Percentiles rank a stretch among this genome's conserved stretches.
These are phyloP conservation scores for Fusarium concolor DNA, from an alignment of 2,329 filamentous ascomycete genomes.

Conservation along the genomic window DNA sequence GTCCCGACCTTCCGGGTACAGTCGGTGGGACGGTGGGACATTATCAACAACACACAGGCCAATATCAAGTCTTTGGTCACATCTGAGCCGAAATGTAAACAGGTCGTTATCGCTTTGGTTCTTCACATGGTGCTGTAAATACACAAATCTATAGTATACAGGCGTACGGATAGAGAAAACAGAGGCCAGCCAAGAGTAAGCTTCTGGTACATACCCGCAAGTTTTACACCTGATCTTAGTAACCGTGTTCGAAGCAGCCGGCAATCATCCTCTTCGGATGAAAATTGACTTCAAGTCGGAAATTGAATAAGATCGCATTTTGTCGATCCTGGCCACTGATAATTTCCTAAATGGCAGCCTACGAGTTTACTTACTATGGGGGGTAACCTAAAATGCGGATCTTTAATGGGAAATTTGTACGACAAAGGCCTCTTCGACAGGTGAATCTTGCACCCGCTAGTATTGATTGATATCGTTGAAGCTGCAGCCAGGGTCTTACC, in stretches of 20 bases:
- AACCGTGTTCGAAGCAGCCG: no score
- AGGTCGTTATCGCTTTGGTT: not conserved
- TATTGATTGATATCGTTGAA: not conserved
- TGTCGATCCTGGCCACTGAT: no score
- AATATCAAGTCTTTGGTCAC: conserved; percentile 1
- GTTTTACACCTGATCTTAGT: no score
- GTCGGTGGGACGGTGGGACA: conserved; percentile 8
- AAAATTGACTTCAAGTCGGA: no score
- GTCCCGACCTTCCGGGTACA: conserved; percentile 5
- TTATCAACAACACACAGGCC: not conserved
- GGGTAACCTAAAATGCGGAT: not conserved
- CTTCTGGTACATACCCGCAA: no score
- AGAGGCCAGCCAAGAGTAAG: no score
- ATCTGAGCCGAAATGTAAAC: not conserved
- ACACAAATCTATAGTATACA: no score
- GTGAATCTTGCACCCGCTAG: not conserved
- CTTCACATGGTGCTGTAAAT: not conserved
- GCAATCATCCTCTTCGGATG: no score
- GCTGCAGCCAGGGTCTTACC: conserved; percentile 7
- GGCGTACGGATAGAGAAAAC: no score
- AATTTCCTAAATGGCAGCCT: not conserved
- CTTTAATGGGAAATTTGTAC: not conserved
- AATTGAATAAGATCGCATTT: no score
- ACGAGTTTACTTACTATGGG: not conserved
- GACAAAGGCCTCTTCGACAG: not conserved